Conservation (phyloP, 306 rosid species). For the Sicyos baderoa region DNA sequence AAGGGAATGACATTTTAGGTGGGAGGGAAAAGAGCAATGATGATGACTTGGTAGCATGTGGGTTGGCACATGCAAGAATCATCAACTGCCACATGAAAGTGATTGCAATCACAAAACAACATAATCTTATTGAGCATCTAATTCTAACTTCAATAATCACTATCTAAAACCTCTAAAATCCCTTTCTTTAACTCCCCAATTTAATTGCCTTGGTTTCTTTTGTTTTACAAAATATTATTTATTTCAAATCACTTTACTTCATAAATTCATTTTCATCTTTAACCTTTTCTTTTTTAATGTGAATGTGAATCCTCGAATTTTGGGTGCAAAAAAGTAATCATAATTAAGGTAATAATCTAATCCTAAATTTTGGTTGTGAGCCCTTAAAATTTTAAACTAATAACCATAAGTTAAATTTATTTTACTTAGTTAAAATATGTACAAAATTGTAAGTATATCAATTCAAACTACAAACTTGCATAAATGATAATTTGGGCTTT, state of each 20-base stretch:
- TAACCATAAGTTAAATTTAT: too few species aligned
- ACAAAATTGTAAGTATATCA: too few species aligned
- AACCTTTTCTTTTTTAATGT: background rate
- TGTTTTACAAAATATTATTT: background rate
- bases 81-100: constrained; percentile 39
- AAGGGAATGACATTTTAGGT: constrained; percentile 1
- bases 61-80: constrained; percentile 36
- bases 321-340: background rate
- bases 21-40: constrained; percentile 10
- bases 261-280: background rate
- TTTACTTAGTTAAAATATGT: too few species aligned
- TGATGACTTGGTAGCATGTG: constrained; percentile 37
- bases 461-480: too few species aligned
- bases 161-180: background rate
- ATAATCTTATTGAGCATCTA: constrained; percentile 10
- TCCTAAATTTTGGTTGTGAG: too few species aligned
- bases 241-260: background rate
- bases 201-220: background rate
- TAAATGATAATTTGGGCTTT: too few species aligned
- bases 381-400: too few species aligned
- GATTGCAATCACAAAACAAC: constrained; percentile 5
- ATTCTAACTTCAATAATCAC: constrained; percentile 16
- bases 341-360: background rate
- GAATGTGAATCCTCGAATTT: background rate
- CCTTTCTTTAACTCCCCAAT: background rate